Conservation (phyloP, 2,329 filamentous ascomycete genomes). For the Pseudogymnoascus sp. region DNA sequence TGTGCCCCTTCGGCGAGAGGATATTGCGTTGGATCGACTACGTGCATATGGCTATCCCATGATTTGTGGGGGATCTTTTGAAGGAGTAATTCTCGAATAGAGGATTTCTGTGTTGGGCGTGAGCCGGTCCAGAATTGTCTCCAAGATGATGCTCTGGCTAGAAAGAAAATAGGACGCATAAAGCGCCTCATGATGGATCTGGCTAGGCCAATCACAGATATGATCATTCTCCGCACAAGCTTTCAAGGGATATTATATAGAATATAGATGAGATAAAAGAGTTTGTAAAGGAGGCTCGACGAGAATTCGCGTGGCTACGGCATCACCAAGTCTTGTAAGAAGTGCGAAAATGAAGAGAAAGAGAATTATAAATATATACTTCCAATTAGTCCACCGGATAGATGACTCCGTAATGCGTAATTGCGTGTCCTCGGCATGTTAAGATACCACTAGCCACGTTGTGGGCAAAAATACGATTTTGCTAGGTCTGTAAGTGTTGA, state of each 20-base stretch:
- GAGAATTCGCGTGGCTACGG: neutral
- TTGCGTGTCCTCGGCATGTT: neutral
- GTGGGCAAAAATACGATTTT: neutral
- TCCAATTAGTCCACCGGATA: neutral
- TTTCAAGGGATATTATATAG: neutral
- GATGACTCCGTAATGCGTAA: slow-evolving; percentile 2
- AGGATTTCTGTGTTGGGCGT: neutral
- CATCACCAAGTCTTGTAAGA: neutral
- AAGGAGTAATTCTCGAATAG: neutral
- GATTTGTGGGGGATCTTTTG: neutral
- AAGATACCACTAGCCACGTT: neutral
- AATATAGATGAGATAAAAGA: neutral
- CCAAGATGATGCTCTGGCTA: slow-evolving; percentile 2
- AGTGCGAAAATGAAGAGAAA: neutral
- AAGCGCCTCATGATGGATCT: slow-evolving; percentile 6
- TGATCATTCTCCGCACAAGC: neutral
- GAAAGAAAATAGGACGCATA: slow-evolving; percentile 5
- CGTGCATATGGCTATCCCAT: slow-evolving; percentile 56
- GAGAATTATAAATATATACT: neutral
- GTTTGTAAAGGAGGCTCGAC: neutral
- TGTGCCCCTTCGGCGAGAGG: slow-evolving; percentile 40
- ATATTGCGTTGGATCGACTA: slow-evolving; percentile 47
- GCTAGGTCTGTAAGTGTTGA: neutral
- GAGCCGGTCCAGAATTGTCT: neutral
- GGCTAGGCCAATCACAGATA: neutral